phyloP scores from a whole-genome alignment of 2,329 filamentous ascomycete genomes.

The Neonectria ditissima region DNA sequence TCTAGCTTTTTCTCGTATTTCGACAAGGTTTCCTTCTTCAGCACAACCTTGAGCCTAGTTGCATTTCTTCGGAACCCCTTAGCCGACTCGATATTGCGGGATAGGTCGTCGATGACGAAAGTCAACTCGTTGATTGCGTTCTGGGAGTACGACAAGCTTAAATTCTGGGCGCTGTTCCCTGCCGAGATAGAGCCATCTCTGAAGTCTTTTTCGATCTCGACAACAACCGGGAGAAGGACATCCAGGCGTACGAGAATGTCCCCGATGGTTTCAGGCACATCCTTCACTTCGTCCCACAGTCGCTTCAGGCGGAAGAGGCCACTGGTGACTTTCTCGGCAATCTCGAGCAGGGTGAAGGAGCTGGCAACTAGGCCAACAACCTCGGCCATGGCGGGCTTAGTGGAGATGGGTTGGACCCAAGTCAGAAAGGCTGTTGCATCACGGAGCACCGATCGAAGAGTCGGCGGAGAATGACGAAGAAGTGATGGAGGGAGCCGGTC shows the following conservation, averaged over 20 bases:
- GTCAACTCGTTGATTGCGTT: constrained; percentile 2
- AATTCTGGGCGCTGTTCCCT: not conserved
- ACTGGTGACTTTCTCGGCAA: not conserved
- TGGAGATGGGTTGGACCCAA: too few relatives aligned
- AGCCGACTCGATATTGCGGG: not conserved
- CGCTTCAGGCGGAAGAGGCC: not conserved
- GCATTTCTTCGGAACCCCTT: not conserved
- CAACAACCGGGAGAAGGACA: not conserved
- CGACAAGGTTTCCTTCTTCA: not conserved
- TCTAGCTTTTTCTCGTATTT: constrained; percentile 5
- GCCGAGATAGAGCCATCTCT: not conserved
- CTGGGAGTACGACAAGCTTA: constrained; percentile 3
- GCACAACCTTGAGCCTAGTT: constrained; percentile 8
- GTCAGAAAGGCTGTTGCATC: not conserved
- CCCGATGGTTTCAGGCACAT: not conserved
- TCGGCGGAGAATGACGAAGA: not conserved
- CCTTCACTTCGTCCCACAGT: constrained; percentile 1
- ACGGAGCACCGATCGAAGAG: not conserved
- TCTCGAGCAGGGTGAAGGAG: not conserved
- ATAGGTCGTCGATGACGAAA: not conserved
- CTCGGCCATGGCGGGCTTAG: not conserved
- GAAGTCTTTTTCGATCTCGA: not conserved
- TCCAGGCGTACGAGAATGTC: not conserved
- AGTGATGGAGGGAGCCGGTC: not conserved
- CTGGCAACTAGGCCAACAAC: not conserved